Conservation (phyloP, 805 yeast genomes). For the Ogataea trehaloabstinens region DNA sequence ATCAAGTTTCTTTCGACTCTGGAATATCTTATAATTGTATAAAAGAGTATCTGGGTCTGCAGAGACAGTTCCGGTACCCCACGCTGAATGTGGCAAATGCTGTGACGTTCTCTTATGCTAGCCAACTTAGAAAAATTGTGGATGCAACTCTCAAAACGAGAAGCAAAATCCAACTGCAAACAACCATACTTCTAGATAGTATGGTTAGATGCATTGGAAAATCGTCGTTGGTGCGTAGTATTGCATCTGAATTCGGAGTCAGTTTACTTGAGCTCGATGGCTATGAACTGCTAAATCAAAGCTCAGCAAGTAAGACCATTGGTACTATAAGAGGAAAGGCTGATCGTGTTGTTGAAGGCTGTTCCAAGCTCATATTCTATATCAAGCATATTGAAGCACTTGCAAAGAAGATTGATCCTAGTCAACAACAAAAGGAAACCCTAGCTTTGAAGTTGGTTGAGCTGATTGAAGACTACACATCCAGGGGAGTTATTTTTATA, state of each 20-base stretch:
- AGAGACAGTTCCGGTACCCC: constrained; percentile 14
- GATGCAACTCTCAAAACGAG: constrained; percentile 43
- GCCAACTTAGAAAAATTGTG: constrained; percentile 51
- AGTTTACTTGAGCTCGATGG: constrained; percentile 71
- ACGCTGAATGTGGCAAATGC: constrained; percentile 10
- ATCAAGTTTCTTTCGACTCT: constrained; percentile 29
- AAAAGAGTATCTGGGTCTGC: constrained; percentile 16
- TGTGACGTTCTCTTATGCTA: constrained; percentile 45
- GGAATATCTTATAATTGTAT: constrained; percentile 16
- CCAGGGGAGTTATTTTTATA: constrained; percentile 49
- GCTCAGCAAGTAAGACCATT: constrained; percentile 73
- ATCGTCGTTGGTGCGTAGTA: constrained; percentile 53
- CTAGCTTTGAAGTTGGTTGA: constrained; percentile 55
- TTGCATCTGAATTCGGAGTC: constrained; percentile 59
- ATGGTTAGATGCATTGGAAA: constrained; percentile 79
- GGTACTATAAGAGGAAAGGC: constrained; percentile 76
- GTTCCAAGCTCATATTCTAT: constrained; percentile 50
- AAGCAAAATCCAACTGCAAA: constrained; percentile 41
- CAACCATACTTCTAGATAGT: constrained; percentile 67
- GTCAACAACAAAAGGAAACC: constrained; percentile 39
- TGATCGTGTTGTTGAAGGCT: constrained; percentile 54
- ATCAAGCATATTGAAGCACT: constrained; percentile 74
- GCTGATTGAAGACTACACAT: constrained; percentile 52
- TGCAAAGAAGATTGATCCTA: constrained; percentile 64
- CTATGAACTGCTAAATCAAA: constrained; percentile 60